phyloP scores from a whole-genome alignment of 345 rosid species.

The Eucalyptus viminalis region DNA sequence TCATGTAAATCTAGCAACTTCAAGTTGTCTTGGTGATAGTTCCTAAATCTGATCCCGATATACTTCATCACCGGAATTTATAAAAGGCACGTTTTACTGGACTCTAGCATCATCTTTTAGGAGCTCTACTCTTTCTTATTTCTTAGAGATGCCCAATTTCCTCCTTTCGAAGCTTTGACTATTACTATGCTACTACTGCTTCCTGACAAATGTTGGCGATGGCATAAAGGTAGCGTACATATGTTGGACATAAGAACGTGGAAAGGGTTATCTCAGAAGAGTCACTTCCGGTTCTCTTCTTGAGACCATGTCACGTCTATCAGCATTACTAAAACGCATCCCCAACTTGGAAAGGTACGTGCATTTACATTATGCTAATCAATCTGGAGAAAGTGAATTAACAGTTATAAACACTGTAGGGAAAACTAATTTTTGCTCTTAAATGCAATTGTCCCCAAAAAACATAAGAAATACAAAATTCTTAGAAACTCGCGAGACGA shows the following conservation, averaged over 20 bases:
- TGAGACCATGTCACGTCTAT: neutral
- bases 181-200: neutral
- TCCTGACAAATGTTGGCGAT: neutral
- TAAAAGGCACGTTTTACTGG: neutral
- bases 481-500: too few species aligned
- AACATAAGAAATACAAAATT: too few species aligned
- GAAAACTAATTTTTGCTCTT: too few species aligned
- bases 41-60: too few species aligned
- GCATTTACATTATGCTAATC: too few species aligned
- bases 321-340: neutral
- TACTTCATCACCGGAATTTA: neutral
- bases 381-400: too few species aligned
- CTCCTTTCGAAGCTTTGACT: neutral
- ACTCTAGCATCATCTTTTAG: neutral
- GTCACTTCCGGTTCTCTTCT: neutral
- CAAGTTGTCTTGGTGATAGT: neutral
- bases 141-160: neutral
- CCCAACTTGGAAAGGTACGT: too few species aligned
- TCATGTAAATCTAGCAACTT: neutral
- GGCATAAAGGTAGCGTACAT: neutral
- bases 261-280: neutral
- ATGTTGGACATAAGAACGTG: neutral
- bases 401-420: too few species aligned
- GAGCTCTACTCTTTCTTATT: neutral
- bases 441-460: too few species aligned